Evolutionary conservation across 768 basidiomycete species (phyloP), one percentile per base, ranked within the genome.

Genomic region (Termitomyces sp.): DNA sequence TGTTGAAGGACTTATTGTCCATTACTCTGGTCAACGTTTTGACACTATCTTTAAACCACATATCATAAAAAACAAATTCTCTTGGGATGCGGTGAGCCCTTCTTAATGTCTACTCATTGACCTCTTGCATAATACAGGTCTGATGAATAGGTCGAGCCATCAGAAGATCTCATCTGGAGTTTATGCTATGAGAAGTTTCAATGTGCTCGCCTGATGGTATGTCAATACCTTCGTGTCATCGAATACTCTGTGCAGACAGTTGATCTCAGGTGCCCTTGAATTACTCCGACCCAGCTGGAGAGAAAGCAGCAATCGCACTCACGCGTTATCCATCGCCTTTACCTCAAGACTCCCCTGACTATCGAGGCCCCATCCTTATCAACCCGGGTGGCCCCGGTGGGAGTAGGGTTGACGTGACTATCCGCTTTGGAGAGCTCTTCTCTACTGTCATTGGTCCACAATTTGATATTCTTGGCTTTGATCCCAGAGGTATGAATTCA

Each of bases 381-480:
- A 80, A 79, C 53, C 79, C 78, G 1, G 77, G 79, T n/a, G 79
- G 80, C 0, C 79, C 79, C 1, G 79, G 79, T 8, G 75, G 73
- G 2, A 75, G 76, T 56, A 78, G 79, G 3, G 72, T 79, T 6
- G 63, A 66, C 4, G 24, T 71, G 0, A 59, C 74, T 24, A 28
- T 62, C 5, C n/a, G 16, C 4, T 2, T 40, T 0, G 78, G 72
- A 1, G 56, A 63, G 10, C 33, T 53, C 1, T 52, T 80, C 11
- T 63, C 67, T 9, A 35, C 54, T 1, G 61, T 76, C 14, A 46
- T 80, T 7, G 79, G 80, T 4, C 71, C 74, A 20, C 66, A 72
- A 45, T 81, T 76, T 58, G 78, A 81, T 53, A 60, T 80, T 3
- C 69, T 81, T 11, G 71, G 76, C 3, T 80, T 79, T 58, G 79